Evolutionary conservation across 106 monocot species (phyloP).

Genomic region (Apostasia shenzhenica): DNA sequence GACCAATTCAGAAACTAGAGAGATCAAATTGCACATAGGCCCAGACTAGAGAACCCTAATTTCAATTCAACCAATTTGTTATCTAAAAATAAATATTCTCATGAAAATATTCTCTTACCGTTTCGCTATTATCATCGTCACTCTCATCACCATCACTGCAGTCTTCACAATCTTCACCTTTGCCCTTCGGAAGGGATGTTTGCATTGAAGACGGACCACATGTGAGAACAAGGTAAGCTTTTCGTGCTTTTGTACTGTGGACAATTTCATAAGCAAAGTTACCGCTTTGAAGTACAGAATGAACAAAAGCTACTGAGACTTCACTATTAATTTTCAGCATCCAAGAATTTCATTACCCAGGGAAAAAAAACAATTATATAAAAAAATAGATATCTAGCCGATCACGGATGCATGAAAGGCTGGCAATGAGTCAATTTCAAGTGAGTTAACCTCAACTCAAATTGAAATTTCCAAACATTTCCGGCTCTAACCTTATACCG

Average conservation of each 20-base stretch:
- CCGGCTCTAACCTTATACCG: too few relatives aligned
- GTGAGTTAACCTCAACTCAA: too few relatives aligned
- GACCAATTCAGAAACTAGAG: not conserved
- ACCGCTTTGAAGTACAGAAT: not conserved
- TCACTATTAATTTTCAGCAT: not conserved
- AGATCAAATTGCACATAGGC: not conserved
- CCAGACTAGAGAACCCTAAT: not conserved
- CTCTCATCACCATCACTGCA: conserved; percentile 59
- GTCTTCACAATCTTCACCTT: conserved; percentile 79
- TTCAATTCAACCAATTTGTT: not conserved
- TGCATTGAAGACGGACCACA: conserved; percentile 72
- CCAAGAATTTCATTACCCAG: not conserved
- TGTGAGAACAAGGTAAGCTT: conserved; percentile 91
- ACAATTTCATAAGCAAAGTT: not conserved
- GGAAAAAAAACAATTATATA: not conserved
- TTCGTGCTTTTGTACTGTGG: conserved; percentile 81
- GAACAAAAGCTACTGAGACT: too few relatives aligned
- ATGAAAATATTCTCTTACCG: conserved; percentile 30
- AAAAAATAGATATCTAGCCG: not conserved
- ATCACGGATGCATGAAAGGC: too few relatives aligned
- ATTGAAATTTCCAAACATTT: too few relatives aligned
- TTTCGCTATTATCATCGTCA: conserved; percentile 34
- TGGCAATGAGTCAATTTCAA: too few relatives aligned
- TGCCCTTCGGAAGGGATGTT: conserved; percentile 76
- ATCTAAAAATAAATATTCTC: too few relatives aligned